Base-by-base conservation (phyloP, 1,284 basidiomycete species). In the Ustilago hordei region DNA sequence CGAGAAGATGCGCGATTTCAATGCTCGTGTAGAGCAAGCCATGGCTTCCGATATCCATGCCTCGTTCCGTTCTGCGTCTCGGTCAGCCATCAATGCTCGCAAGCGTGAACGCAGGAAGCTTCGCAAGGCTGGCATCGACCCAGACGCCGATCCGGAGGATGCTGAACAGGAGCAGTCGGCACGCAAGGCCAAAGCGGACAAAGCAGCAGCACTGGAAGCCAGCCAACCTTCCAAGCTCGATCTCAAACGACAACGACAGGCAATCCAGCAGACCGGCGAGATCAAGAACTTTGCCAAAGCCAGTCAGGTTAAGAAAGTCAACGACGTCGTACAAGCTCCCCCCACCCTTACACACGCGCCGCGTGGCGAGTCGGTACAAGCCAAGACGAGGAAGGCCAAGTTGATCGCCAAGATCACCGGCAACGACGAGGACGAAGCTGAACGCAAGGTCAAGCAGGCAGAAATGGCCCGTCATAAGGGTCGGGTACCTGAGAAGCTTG, bases 1-100 rank as follows among this genome's bases (percentile, higher is more conserved):
- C 52, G 83, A 84, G 59, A 79, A 79, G 69, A 62, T 84, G 53
- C 64, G 70, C 31, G 81, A 83, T 53, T 84, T 83, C 54, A 84
- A 82, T 48, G 69, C 78, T 15, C 75, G 83, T 43, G 82, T 84
- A 17, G 83, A 83, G 45, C 73, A 75, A 36, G 67, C 80, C 17
- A 77, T 84, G 70, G 75, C 82, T 1, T 43, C 67, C 15, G 75
- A 79, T 13, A 64, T 84, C 17, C 73, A 69, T 23, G 60, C 71
- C 19, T 69, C 81, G 0, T 79, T 82, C 71, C 64, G 70, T 32
- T 69, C 69, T 3, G 78, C 76, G 4, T 57, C 70, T 5, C 59
- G 79, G 19, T 79, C 81, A 2, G 52, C 67, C 23, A 78, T 75
- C 47, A 82, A 82, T 32, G 73, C 70, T 15, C 68, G 72, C 35